Conservation (phyloP, 768 basidiomycete species). For the Amanita polypyramis region DNA sequence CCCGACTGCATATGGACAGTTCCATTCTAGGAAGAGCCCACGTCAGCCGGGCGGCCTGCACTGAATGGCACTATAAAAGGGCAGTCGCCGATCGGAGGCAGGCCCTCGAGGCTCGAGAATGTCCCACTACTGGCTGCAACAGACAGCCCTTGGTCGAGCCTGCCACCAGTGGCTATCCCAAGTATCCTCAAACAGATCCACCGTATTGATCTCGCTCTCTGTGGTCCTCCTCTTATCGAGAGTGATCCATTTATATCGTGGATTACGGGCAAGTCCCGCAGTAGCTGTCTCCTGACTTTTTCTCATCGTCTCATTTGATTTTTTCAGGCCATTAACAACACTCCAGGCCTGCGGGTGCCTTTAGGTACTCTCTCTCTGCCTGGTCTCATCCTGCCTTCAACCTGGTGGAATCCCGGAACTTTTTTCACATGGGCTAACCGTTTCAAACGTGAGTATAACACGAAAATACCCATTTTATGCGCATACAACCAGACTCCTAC, state of each 20-base stretch:
- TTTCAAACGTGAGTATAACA: constrained; percentile 12
- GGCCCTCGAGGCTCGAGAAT: background rate
- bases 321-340: constrained; percentile 13
- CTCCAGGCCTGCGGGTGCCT: constrained; percentile 17
- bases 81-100: too few relatives aligned
- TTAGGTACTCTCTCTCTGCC: constrained; percentile 19
- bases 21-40: too few relatives aligned
- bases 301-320: background rate
- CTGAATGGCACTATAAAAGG: too few relatives aligned
- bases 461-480: background rate
- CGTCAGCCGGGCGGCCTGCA: too few relatives aligned
- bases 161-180: background rate
- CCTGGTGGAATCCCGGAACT: constrained; percentile 19
- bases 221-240: background rate
- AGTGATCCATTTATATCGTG: background rate
- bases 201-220: background rate
- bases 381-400: constrained; percentile 17
- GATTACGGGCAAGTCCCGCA: background rate
- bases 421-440: constrained; percentile 17
- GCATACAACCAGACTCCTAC: background rate
- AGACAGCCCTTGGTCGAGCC: background rate
- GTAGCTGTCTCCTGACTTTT: background rate
- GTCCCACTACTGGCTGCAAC: background rate
- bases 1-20: too few relatives aligned
- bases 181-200: background rate